These are phyloP conservation scores for Diaporthe capsici DNA, from an alignment of 2,329 filamentous ascomycete species.

Conservation along the genomic window DNA sequence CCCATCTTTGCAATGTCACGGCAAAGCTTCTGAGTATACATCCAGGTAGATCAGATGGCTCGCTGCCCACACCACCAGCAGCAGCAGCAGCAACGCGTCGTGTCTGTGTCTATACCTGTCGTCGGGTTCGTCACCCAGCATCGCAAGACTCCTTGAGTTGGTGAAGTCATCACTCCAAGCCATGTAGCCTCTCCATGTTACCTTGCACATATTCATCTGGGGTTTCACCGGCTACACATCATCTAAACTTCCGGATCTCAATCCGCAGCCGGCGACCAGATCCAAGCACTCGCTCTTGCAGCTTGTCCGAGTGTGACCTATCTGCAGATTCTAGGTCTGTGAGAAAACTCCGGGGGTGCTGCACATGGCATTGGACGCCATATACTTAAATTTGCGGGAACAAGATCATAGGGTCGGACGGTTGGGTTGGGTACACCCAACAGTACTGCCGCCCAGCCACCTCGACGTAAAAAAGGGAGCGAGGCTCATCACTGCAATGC, in stretches of 20 bases:
- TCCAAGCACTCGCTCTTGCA: conserved; percentile 5
- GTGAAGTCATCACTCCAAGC: neutral
- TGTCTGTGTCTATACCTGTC: neutral
- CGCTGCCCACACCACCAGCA: neutral
- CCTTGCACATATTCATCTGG: neutral
- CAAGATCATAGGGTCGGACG: neutral
- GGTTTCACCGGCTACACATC: conserved; percentile 5
- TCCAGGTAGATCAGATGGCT: conserved; percentile 22
- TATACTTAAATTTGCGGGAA: neutral
- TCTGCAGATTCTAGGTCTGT: neutral
- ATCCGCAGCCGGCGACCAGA: neutral
- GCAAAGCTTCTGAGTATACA: conserved; percentile 16
- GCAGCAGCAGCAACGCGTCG: neutral
- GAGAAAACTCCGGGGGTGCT: neutral
- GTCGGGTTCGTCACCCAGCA: neutral
- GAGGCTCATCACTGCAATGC: neutral
- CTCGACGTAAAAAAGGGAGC: neutral
- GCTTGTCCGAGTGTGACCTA: neutral
- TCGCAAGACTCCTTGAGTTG: neutral
- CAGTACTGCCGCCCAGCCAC: neutral
- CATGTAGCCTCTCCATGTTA: conserved; percentile 7
- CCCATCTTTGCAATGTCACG: conserved; percentile 28
- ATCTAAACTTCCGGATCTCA: conserved; percentile 20
- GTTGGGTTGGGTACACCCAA: neutral
- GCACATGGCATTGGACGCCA: neutral